Evolutionary conservation across 2,329 filamentous ascomycete species (phyloP).

Genomic region (Calonectria leucothoes): DNA sequence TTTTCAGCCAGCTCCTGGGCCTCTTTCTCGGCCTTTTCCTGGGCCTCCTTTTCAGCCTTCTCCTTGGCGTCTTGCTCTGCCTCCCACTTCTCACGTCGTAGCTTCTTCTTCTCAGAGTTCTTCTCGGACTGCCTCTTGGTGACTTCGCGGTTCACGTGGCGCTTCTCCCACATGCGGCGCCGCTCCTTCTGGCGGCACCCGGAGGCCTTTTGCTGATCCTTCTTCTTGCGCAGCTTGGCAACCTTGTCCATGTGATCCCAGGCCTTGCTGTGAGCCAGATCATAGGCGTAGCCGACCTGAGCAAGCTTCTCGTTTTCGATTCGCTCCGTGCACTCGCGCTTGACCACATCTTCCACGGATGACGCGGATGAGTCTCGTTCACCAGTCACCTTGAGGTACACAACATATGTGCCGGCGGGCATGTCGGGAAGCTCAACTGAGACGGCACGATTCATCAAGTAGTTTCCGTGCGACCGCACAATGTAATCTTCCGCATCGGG

Average conservation of each 20-base stretch:
- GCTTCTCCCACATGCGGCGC: conserved; percentile 61
- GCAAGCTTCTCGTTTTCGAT: conserved; percentile 68
- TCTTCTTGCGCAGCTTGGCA: conserved; percentile 60
- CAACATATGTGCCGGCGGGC: conserved; percentile 66
- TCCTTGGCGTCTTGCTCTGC: conserved; percentile 46
- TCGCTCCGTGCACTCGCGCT: conserved; percentile 59
- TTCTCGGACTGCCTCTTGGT: conserved; percentile 55
- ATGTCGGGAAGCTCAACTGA: conserved; percentile 68
- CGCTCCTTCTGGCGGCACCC: conserved; percentile 58
- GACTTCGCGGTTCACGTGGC: conserved; percentile 57
- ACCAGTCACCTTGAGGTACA: conserved; percentile 67
- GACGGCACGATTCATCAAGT: conserved; percentile 68
- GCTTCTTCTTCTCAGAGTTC: conserved; percentile 50
- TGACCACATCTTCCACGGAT: conserved; percentile 68
- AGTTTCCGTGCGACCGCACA: conserved; percentile 68
- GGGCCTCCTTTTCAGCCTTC: conserved; percentile 32
- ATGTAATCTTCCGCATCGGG: conserved; percentile 68
- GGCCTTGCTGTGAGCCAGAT: conserved; percentile 70
- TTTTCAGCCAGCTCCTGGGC: conserved; percentile 20
- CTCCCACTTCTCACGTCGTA: conserved; percentile 42
- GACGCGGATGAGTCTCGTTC: conserved; percentile 55
- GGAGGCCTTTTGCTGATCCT: conserved; percentile 62
- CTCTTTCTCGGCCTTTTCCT: conserved; percentile 24
- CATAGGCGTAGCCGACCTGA: conserved; percentile 68
- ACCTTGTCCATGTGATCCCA: conserved; percentile 63